Conservation (phyloP, 495 filamentous ascomycete genomes). For the Neurospora sp. region DNA sequence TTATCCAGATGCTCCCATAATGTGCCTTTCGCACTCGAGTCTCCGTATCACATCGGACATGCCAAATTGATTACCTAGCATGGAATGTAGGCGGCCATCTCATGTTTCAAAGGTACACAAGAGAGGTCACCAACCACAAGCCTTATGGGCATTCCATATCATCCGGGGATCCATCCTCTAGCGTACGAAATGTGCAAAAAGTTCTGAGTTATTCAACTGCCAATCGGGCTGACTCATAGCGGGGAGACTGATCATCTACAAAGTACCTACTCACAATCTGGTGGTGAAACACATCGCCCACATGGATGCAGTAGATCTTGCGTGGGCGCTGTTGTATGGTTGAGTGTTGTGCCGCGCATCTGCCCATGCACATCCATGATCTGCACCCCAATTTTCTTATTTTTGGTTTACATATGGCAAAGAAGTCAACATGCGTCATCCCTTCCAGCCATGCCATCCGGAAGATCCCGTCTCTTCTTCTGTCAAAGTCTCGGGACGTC, state of each 20-base stretch:
- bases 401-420: background rate
- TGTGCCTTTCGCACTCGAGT: background rate
- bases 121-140: background rate
- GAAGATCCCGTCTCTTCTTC: background rate
- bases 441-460: background rate
- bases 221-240: background rate
- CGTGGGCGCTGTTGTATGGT: background rate
- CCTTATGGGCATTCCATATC: background rate
- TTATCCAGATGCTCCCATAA: background rate
- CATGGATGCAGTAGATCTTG: background rate
- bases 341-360: background rate
- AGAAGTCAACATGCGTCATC: background rate
- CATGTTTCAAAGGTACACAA: background rate
- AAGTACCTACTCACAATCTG: background rate
- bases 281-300: background rate
- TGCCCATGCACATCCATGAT: background rate
- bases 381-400: background rate
- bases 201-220: background rate
- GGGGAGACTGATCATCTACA: background rate
- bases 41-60: background rate
- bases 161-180: background rate
- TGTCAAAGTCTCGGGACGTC: background rate
- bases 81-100: background rate
- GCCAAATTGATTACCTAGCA: background rate
- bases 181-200: background rate